These are phyloP conservation scores for Calocybe gambosa DNA, from an alignment of 1,284 basidiomycete genomes.

Conservation along the genomic window DNA sequence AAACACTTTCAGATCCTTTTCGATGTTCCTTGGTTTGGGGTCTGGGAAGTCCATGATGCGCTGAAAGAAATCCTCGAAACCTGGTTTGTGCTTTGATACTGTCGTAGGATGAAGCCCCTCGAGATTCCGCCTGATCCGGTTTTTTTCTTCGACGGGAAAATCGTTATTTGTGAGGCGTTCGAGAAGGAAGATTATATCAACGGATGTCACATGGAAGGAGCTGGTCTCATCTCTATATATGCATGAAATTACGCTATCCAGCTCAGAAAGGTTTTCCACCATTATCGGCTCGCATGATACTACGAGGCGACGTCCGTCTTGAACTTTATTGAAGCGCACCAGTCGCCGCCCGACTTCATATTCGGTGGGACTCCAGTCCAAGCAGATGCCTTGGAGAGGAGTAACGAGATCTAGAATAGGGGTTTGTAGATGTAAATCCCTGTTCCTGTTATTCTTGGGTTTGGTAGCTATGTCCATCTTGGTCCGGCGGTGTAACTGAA, in stretches of 20 bases:
- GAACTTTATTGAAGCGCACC: slow-evolving; percentile 61
- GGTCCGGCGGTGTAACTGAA: slow-evolving; percentile 32
- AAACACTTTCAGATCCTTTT: slow-evolving; percentile 97
- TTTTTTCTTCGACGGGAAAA: slow-evolving; percentile 95
- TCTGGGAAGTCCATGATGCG: slow-evolving; percentile 93
- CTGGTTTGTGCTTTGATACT: slow-evolving; percentile 80
- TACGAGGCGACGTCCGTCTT: slow-evolving; percentile 54
- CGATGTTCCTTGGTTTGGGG: slow-evolving; percentile 93
- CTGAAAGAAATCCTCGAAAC: slow-evolving; percentile 84
- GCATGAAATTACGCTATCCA: slow-evolving; percentile 76
- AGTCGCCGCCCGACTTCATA: slow-evolving; percentile 57
- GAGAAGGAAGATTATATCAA: slow-evolving; percentile 91
- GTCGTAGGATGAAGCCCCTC: slow-evolving; percentile 91
- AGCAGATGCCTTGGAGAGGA: slow-evolving; percentile 46
- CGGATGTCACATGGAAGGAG: slow-evolving; percentile 86
- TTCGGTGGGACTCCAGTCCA: slow-evolving; percentile 56
- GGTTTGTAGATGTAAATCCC: slow-evolving; percentile 36
- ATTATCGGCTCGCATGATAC: slow-evolving; percentile 58
- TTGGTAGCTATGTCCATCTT: slow-evolving; percentile 40
- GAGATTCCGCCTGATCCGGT: slow-evolving; percentile 88
- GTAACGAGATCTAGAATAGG: slow-evolving; percentile 54
- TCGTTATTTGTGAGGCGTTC: slow-evolving; percentile 81
- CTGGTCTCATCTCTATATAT: slow-evolving; percentile 81
- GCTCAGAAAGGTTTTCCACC: slow-evolving; percentile 51
- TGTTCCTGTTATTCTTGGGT: slow-evolving; percentile 28